These are phyloP conservation scores for Patellifolia procumbens DNA, from an alignment of 179 eudicot genomes.

Conservation along the genomic window DNA sequence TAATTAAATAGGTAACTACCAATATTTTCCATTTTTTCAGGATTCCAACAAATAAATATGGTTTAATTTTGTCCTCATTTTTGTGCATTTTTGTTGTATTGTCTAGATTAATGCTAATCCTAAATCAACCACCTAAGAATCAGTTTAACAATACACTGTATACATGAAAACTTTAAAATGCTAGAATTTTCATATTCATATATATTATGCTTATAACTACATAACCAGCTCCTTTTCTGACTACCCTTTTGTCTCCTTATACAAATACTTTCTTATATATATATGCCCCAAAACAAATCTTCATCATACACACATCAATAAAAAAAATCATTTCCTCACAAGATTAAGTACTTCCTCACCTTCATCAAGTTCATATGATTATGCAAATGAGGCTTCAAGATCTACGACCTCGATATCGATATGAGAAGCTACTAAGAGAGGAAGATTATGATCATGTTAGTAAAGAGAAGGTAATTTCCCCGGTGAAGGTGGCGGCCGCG, in stretches of 20 bases:
- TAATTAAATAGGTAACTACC: neutral
- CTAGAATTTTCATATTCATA: constrained; percentile 4
- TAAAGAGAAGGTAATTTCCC: neutral
- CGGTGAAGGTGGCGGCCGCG: neutral
- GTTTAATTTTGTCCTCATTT: constrained; percentile 22
- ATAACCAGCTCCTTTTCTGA: constrained; percentile 20
- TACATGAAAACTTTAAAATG: constrained; percentile 4
- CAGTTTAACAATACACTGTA: constrained; percentile 17
- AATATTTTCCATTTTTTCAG: constrained; percentile 14
- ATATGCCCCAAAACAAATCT: constrained; percentile 8
- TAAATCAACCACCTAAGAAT: constrained; percentile 19
- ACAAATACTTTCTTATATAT: constrained; percentile 18
- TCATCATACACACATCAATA: constrained; percentile 12
- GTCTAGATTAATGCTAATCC: constrained; percentile 17
- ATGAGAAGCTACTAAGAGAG: constrained; percentile 25
- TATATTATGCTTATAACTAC: constrained; percentile 13
- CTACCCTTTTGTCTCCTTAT: constrained; percentile 31
- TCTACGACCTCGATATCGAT: constrained; percentile 20
- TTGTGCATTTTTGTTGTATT: constrained; percentile 5
- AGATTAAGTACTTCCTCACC: neutral
- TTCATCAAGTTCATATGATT: constrained; percentile 4
- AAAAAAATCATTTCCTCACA: neutral
- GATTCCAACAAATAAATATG: constrained; percentile 1
- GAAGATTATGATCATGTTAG: constrained; percentile 10
- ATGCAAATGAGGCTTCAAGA: constrained; percentile 33